Percentiles rank a stretch among this genome's conserved stretches.
Conservation (phyloP, 2,329 filamentous ascomycete species). For the Sporothrix mexicana region DNA sequence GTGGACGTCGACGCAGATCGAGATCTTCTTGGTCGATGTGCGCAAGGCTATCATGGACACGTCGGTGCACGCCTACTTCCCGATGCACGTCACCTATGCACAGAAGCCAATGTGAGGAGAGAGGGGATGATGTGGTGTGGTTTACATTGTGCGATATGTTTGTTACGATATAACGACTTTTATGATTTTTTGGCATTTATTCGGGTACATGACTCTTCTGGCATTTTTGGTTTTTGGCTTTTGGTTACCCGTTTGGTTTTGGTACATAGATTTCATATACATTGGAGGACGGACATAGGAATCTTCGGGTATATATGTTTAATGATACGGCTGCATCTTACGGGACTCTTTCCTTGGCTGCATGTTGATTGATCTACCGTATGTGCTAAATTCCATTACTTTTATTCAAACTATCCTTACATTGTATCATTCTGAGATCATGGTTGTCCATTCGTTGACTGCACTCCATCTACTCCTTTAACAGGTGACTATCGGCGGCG, state of each 20-base stretch:
- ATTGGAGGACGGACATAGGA: not conserved
- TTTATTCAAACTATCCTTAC: constrained; percentile 5
- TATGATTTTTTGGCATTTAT: not conserved
- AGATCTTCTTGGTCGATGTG: constrained; percentile 47
- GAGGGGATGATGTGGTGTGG: not conserved
- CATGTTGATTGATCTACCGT: not conserved
- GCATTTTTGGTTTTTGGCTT: constrained; percentile 8
- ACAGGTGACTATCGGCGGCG: constrained; percentile 29
- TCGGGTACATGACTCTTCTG: not conserved
- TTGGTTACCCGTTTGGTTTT: not conserved
- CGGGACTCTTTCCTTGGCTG: not conserved
- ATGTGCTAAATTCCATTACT: not conserved
- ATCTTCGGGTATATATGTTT: not conserved
- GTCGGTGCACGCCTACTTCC: constrained; percentile 44
- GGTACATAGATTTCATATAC: constrained; percentile 16
- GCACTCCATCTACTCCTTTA: constrained; percentile 16
- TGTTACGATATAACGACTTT: constrained; percentile 25
- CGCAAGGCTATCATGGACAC: constrained; percentile 44
- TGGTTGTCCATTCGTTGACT: too few relatives aligned
- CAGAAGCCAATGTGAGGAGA: constrained; percentile 41
- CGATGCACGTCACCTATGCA: constrained; percentile 43
- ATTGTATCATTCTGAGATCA: not conserved
- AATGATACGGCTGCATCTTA: not conserved
- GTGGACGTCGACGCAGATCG: constrained; percentile 46
- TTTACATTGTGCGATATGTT: not conserved